Evolutionary conservation across 768 basidiomycete species (phyloP).

Genomic region (Boletus fagicola): DNA sequence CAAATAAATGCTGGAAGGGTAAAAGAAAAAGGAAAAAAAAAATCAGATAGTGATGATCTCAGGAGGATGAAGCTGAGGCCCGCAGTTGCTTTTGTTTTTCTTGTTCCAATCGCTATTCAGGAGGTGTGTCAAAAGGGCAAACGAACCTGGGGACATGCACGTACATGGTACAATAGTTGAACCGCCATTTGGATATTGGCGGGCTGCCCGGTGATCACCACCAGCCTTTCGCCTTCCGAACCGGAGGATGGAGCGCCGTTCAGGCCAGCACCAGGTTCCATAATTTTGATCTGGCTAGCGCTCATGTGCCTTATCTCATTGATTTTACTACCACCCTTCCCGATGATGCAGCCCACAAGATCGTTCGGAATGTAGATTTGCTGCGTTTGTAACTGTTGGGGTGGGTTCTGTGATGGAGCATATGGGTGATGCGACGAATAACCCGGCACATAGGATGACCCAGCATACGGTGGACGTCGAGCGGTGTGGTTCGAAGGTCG

Average conservation of each 20-base stretch:
- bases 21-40: not conserved
- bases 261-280: constrained; percentile 88
- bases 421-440: constrained; percentile 50
- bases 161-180: constrained; percentile 80
- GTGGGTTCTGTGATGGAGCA: constrained; percentile 52
- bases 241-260: constrained; percentile 72
- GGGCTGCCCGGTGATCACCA: constrained; percentile 96
- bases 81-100: constrained; percentile 83
- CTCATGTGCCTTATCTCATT: constrained; percentile 97
- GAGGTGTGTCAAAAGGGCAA: constrained; percentile 7
- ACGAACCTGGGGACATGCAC: constrained; percentile 26
- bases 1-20: not conserved
- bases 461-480: constrained; percentile 44
- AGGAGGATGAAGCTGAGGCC: constrained; percentile 32
- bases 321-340: constrained; percentile 97
- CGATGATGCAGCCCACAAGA: constrained; percentile 95
- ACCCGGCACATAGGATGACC: constrained; percentile 73
- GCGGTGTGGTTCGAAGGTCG: constrained; percentile 59
- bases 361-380: constrained; percentile 99
- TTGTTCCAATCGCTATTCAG: constrained; percentile 74
- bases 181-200: constrained; percentile 96
- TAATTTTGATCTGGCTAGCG: constrained; percentile 95
- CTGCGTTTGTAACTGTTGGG: constrained; percentile 85
- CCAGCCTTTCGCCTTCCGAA: constrained; percentile 85
- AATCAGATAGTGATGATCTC: constrained; percentile 12